A percentile compares a stretch with the other conserved stretches of the same genome.
Conservation (phyloP, 2,329 filamentous ascomycete genomes). For the Leptographium procerum region DNA sequence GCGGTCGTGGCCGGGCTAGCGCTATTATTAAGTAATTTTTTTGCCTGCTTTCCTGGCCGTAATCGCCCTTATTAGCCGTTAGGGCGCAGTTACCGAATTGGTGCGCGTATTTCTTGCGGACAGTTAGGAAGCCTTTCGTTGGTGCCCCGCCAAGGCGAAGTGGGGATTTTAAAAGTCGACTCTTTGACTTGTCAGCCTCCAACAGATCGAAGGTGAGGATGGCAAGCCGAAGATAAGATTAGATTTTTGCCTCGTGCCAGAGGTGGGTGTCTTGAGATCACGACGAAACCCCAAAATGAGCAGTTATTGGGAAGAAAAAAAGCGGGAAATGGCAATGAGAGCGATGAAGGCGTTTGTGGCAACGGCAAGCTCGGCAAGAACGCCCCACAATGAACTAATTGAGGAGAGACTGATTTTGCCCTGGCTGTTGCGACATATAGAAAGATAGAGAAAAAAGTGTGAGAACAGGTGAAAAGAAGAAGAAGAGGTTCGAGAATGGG, state of each 20-base stretch:
- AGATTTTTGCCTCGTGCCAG: background rate
- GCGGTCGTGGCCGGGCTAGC: slow-evolving; percentile 8
- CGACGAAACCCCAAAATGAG: too few relatives aligned
- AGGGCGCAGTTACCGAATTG: slow-evolving; percentile 9
- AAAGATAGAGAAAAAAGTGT: background rate
- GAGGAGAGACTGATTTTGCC: background rate
- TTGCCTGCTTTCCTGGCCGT: slow-evolving; percentile 7
- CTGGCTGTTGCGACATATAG: too few relatives aligned
- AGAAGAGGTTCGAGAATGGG: too few relatives aligned
- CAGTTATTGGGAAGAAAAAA: background rate
- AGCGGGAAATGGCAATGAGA: background rate
- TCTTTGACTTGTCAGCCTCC: background rate
- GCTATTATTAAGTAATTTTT: slow-evolving; percentile 13
- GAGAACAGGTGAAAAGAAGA: too few relatives aligned
- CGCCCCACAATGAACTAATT: background rate
- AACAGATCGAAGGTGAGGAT: background rate
- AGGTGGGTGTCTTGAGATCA: background rate
- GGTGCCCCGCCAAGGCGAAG: slow-evolving; percentile 9
- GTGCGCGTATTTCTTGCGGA: slow-evolving; percentile 11
- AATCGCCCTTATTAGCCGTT: slow-evolving; percentile 10
- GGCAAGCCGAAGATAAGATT: background rate
- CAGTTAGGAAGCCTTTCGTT: slow-evolving; percentile 3
- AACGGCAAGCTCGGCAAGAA: background rate
- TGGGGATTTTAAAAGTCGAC: background rate
- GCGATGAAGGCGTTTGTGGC: background rate